These are phyloP conservation scores for Lathyrus oleraceus DNA, from an alignment of 306 rosid species.

Conservation along the genomic window DNA sequence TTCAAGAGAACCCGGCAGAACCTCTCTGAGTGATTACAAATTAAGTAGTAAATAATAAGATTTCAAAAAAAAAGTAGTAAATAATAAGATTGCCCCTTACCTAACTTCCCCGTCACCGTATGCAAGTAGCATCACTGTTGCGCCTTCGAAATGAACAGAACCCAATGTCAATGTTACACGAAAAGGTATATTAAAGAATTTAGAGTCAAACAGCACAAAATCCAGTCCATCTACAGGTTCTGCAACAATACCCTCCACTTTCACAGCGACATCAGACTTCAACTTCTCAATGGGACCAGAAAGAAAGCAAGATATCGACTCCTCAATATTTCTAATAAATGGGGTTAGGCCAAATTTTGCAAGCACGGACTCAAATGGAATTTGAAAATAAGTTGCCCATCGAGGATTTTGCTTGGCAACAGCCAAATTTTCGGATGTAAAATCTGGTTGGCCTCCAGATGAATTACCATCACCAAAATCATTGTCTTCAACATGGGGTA, in stretches of 20 bases:
- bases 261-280: conserved; percentile 48
- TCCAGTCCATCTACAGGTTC: conserved; percentile 57
- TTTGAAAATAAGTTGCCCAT: conserved; percentile 38
- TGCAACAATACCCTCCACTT: conserved; percentile 59
- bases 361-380: conserved; percentile 46
- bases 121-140: conserved; percentile 86
- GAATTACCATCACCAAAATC: conserved; percentile 31
- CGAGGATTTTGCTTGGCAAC: conserved; percentile 39
- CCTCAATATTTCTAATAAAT: conserved; percentile 48
- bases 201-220: conserved; percentile 53
- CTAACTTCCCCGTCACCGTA: conserved; percentile 90
- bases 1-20: conserved; percentile 9
- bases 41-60: conserved; percentile 34
- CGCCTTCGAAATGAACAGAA: conserved; percentile 84
- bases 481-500: conserved; percentile 35
- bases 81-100: conserved; percentile 48
- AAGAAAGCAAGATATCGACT: conserved; percentile 45
- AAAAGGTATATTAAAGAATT: conserved; percentile 53
- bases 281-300: conserved; percentile 52
- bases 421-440: conserved; percentile 42
- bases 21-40: conserved; percentile 15
- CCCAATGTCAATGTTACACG: conserved; percentile 71
- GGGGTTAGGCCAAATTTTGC: conserved; percentile 49
- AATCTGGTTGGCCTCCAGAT: conserved; percentile 38
- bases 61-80: conserved; percentile 12